A percentile compares a stretch with the other conserved stretches of the same genome.
These are phyloP conservation scores for Ophiostoma fasciatum DNA, from an alignment of 2,329 filamentous ascomycete genomes.

Conservation along the genomic window DNA sequence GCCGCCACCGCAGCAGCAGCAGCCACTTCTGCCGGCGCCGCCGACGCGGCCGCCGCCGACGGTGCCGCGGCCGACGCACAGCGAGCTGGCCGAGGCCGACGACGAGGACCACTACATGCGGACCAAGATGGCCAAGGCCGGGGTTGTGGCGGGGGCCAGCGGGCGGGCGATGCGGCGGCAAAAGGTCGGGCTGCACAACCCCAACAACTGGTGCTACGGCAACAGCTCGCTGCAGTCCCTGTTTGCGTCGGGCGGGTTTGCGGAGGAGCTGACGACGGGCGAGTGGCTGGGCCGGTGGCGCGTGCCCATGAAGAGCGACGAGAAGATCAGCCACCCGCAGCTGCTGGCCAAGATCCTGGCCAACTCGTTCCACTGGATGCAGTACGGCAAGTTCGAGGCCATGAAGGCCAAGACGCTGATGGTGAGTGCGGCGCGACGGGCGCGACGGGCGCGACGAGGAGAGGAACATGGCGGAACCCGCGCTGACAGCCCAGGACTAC, in stretches of 20 bases:
- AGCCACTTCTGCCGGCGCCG: conserved; percentile 32
- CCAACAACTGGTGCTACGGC: conserved; percentile 77
- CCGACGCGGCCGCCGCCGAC: conserved; percentile 55
- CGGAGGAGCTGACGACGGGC: conserved; percentile 44
- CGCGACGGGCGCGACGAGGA: too few relatives aligned
- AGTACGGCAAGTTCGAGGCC: conserved; percentile 30
- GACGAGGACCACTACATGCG: conserved; percentile 24
- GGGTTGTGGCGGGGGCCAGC: too few relatives aligned
- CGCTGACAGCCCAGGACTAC: conserved; percentile 33
- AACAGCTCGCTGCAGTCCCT: conserved; percentile 81
- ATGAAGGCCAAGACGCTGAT: conserved; percentile 43
- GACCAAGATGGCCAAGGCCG: conserved; percentile 23
- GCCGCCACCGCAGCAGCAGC: conserved; percentile 14
- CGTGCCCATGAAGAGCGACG: conserved; percentile 49
- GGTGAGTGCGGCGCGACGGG: too few relatives aligned
- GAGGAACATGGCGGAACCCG: neutral
- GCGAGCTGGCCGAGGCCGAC: conserved; percentile 43
- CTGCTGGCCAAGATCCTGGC: conserved; percentile 45
- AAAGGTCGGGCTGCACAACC: conserved; percentile 64
- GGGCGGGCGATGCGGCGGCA: conserved; percentile 25
- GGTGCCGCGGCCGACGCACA: conserved; percentile 59
- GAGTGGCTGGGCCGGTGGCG: conserved; percentile 49
- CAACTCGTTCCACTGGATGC: conserved; percentile 43
- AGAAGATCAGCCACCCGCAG: conserved; percentile 37
- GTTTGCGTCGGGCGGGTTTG: conserved; percentile 56